These are phyloP conservation scores for Lyophyllum atratum DNA, from an alignment of 768 basidiomycete species.

Conservation along the genomic window DNA sequence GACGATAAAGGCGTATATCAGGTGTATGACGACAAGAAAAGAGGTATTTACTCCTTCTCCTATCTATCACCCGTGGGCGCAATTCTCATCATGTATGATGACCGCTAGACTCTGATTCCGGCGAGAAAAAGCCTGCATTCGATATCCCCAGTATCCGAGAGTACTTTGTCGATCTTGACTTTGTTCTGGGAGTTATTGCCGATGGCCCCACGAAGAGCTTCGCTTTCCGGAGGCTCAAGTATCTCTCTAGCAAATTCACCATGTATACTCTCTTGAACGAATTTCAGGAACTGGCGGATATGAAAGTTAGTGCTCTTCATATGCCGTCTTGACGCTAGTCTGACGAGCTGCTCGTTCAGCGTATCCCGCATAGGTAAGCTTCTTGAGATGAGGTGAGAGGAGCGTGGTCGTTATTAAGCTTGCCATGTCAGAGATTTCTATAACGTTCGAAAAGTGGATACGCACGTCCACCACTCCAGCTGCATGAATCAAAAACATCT, in stretches of 20 bases:
- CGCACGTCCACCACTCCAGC: conserved; percentile 97
- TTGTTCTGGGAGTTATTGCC: conserved; percentile 84
- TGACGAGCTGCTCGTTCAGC: conserved; percentile 36
- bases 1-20: conserved; percentile 93
- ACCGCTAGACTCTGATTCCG: conserved; percentile 22
- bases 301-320: conserved; percentile 71
- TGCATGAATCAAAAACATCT: conserved; percentile 99
- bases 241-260: conserved; percentile 89
- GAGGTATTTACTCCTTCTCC: conserved; percentile 21
- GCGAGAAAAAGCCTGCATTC: conserved; percentile 61
- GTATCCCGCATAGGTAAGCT: conserved; percentile 78
- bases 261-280: conserved; percentile 94
- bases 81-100: neutral
- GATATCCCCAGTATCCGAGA: conserved; percentile 86
- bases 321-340: neutral
- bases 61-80: neutral
- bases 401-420: neutral
- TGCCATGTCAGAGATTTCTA: conserved; percentile 83
- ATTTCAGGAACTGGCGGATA: conserved; percentile 90
- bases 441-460: conserved; percentile 97
- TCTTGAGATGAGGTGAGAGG: neutral
- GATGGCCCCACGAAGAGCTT: conserved; percentile 97
- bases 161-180: conserved; percentile 96
- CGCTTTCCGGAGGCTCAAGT: conserved; percentile 89
- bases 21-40: conserved; percentile 58